These are phyloP conservation scores for Datura wrightii DNA, from an alignment of 257 asterid species.

Conservation along the genomic window DNA sequence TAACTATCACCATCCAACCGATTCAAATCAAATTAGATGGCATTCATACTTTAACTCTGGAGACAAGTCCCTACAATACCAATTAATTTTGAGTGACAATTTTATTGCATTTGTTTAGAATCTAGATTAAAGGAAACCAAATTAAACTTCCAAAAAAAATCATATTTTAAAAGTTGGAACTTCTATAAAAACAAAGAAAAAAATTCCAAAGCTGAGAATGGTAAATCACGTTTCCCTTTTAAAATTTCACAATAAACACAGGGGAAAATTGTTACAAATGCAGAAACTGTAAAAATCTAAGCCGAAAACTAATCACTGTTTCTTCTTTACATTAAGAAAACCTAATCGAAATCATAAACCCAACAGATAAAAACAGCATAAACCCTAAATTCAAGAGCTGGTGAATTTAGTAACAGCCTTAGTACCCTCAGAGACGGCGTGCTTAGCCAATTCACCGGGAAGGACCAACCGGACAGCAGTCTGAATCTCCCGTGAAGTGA, in stretches of 20 bases:
- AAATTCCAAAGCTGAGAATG: background rate
- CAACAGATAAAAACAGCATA: background rate
- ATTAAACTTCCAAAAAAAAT: too few species aligned
- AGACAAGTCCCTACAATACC: too few species aligned
- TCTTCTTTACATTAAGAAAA: background rate
- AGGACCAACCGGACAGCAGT: conserved; percentile 72
- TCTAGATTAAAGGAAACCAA: too few species aligned
- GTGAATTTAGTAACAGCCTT: conserved; percentile 84
- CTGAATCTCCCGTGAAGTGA: conserved; percentile 74
- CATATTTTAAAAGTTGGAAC: too few species aligned
- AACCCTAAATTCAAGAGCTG: conserved; percentile 43
- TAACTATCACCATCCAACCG: too few species aligned
- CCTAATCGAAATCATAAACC: background rate
- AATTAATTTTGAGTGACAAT: too few species aligned
- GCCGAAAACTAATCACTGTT: background rate
- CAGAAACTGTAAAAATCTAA: background rate
- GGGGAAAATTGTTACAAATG: background rate
- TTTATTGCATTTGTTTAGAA: too few species aligned
- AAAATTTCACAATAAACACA: background rate
- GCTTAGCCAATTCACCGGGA: conserved; percentile 77
- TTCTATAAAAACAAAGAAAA: too few species aligned
- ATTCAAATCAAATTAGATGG: too few species aligned
- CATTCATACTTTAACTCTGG: too few species aligned
- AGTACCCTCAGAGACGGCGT: conserved; percentile 75
- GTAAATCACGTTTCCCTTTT: background rate